These are phyloP conservation scores for Lepiota subincarnata DNA, from an alignment of 768 basidiomycete species.

Conservation along the genomic window DNA sequence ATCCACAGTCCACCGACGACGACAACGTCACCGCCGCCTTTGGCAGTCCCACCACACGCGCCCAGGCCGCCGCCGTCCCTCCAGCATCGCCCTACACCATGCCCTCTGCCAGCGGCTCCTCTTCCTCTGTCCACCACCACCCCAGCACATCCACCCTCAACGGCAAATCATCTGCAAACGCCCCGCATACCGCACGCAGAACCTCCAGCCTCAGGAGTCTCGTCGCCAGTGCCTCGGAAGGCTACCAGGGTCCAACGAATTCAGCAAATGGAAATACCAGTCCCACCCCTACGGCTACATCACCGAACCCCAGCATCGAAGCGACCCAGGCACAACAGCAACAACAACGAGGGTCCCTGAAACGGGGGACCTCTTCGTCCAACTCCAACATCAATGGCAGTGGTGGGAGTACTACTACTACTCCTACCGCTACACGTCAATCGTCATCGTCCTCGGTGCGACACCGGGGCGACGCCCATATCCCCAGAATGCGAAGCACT, in stretches of 20 bases:
- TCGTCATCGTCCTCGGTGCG: conserved; percentile 18
- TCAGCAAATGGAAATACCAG: not conserved
- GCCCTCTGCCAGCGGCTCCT: not conserved
- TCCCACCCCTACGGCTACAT: not conserved
- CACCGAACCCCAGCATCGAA: too few relatives aligned
- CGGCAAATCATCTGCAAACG: not conserved
- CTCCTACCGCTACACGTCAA: not conserved
- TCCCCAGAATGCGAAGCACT: conserved; percentile 21
- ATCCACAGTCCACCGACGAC: conserved; percentile 10
- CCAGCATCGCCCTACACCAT: conserved; percentile 12
- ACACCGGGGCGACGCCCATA: conserved; percentile 15
- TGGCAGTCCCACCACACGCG: not conserved
- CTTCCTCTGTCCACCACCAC: not conserved
- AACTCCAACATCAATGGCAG: not conserved
- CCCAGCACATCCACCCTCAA: not conserved
- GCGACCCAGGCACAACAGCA: not conserved
- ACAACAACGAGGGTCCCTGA: not conserved
- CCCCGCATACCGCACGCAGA: not conserved
- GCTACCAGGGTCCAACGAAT: conserved; percentile 8
- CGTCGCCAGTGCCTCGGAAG: conserved; percentile 1
- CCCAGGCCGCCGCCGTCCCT: not conserved
- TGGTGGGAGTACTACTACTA: not conserved
- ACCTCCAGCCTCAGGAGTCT: conserved; percentile 9
- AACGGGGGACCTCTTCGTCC: not conserved
- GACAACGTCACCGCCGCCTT: conserved; percentile 1